phyloP scores from a whole-genome alignment of 1,284 basidiomycete genomes.

The Ganoderma resinaceum region DNA sequence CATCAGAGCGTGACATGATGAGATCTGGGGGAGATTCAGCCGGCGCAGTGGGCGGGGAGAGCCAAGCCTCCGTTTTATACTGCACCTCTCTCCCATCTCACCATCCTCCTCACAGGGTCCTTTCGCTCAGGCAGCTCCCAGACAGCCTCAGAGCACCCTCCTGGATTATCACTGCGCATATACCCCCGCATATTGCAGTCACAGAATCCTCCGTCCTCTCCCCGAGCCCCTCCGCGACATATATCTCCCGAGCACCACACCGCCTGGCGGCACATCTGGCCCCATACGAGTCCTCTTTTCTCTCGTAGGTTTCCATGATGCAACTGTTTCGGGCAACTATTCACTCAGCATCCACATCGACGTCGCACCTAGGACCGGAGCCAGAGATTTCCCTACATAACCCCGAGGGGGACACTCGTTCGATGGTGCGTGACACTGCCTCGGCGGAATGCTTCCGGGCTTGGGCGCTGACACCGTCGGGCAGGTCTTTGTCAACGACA shows the following conservation, averaged over 20 bases:
- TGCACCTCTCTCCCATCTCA: not conserved
- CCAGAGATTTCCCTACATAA: conserved; percentile 17
- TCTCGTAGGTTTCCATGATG: not conserved
- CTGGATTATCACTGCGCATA: not conserved
- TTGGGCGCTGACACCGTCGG: conserved; percentile 10
- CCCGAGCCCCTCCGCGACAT: not conserved
- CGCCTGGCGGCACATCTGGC: not conserved
- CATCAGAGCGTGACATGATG: conserved; percentile 1
- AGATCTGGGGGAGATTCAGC: not conserved
- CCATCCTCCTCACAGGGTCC: not conserved
- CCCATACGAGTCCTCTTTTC: not conserved
- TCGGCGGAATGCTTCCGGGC: not conserved
- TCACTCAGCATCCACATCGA: not conserved
- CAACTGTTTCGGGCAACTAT: not conserved
- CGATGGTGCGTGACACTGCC: conserved; percentile 19
- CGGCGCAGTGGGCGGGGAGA: not conserved
- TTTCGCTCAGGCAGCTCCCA: not conserved
- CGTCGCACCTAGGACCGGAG: conserved; percentile 1
- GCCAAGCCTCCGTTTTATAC: not conserved
- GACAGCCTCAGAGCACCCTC: not conserved
- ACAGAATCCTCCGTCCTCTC: not conserved
- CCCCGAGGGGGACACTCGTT: conserved; percentile 8
- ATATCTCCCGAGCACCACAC: not conserved
- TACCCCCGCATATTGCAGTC: not conserved
- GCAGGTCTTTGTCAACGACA: conserved; percentile 31